A percentile compares a stretch with the other conserved stretches of the same genome.
phyloP scores from a whole-genome alignment of 2,329 filamentous ascomycete genomes.

The Myriosclerotinia curreyana region DNA sequence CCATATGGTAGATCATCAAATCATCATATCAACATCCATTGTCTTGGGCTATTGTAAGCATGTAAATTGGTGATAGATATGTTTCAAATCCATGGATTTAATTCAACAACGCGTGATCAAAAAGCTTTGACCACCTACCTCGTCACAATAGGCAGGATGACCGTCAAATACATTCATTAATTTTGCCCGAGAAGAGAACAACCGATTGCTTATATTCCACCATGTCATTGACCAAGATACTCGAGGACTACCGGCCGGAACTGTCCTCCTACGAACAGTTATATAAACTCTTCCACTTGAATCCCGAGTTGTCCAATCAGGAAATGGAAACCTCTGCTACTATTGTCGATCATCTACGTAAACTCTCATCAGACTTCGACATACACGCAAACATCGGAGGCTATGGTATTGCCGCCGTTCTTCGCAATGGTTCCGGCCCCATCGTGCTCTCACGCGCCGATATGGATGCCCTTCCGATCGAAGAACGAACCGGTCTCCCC shows the following conservation, averaged over 20 bases:
- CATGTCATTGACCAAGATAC: background rate
- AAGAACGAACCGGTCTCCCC: constrained; percentile 52
- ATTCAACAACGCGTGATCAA: background rate
- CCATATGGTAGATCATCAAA: background rate
- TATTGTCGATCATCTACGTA: background rate
- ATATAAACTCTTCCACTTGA: constrained; percentile 15
- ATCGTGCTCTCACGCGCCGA: constrained; percentile 59
- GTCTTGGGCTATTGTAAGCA: background rate
- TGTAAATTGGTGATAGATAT: background rate
- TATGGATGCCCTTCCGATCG: constrained; percentile 58
- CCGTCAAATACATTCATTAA: too few relatives aligned
- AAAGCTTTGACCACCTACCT: constrained; percentile 2
- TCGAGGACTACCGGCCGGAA: background rate
- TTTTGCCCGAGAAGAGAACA: too few relatives aligned
- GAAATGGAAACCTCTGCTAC: constrained; percentile 14
- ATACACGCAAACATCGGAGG: constrained; percentile 54
- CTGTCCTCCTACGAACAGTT: constrained; percentile 15
- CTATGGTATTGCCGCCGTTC: constrained; percentile 53
- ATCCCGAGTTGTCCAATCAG: constrained; percentile 21
- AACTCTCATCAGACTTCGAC: constrained; percentile 39
- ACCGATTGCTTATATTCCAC: background rate
- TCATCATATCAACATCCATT: background rate
- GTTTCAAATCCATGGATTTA: background rate
- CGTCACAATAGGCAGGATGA: background rate
- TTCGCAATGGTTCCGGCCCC: constrained; percentile 52